A percentile compares a stretch with the other conserved stretches of the same genome.
These are phyloP conservation scores for Novymonas esmeraldas DNA, from an alignment of 208 protist species.

Conservation along the genomic window DNA sequence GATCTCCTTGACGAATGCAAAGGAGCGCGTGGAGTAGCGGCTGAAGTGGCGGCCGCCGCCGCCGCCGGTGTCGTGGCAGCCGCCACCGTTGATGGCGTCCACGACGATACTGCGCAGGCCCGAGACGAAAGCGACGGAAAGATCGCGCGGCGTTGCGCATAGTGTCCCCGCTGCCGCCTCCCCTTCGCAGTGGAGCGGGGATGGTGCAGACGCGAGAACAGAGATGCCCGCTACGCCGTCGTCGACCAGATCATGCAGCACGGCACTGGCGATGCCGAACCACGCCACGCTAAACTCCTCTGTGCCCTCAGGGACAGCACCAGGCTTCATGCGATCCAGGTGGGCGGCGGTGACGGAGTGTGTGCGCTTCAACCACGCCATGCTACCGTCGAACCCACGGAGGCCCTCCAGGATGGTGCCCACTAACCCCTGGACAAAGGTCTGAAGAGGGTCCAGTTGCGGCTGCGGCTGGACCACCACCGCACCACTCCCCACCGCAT, in stretches of 20 bases:
- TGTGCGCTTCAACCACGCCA: constrained; percentile 31
- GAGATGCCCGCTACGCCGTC: constrained; percentile 23
- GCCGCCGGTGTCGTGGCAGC: constrained; percentile 20
- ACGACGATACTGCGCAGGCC: constrained; percentile 33
- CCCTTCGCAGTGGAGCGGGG: background rate
- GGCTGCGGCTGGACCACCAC: constrained; percentile 9
- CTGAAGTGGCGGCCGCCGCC: constrained; percentile 11
- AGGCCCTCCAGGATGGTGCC: constrained; percentile 29
- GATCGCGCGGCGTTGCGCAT: constrained; percentile 18
- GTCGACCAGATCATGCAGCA: constrained; percentile 25
- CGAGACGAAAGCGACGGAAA: constrained; percentile 26
- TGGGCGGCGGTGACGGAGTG: constrained; percentile 19
- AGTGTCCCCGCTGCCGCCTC: background rate
- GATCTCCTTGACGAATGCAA: constrained; percentile 20
- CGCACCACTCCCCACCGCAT: background rate
- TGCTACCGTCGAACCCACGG: constrained; percentile 33
- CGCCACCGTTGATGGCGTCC: constrained; percentile 30
- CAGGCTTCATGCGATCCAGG: constrained; percentile 18
- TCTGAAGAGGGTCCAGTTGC: constrained; percentile 14
- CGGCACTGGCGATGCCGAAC: constrained; percentile 42
- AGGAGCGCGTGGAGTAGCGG: constrained; percentile 28
- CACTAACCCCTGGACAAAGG: constrained; percentile 19
- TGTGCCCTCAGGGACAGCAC: constrained; percentile 17
- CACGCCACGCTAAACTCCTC: constrained; percentile 45
- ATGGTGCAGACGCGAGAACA: background rate